A percentile compares a stretch with the other conserved stretches of the same genome.
Evolutionary conservation across 345 rosid species (phyloP).

Genomic region (Pistacia atlantica): DNA sequence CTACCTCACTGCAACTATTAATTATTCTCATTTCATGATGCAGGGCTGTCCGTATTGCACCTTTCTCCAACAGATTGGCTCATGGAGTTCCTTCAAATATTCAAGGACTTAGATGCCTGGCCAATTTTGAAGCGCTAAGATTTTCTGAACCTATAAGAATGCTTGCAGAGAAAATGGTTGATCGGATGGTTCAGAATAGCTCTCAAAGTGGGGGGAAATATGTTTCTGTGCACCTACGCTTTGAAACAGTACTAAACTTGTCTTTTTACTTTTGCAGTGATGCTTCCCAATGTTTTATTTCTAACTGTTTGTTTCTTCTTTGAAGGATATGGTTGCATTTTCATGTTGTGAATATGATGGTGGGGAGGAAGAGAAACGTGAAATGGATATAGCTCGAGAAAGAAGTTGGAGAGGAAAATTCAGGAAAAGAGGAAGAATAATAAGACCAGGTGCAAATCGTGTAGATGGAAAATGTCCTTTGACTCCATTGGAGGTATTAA

Average conservation of each 20-base stretch:
- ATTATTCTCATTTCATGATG: conserved; percentile 22
- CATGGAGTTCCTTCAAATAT: conserved; percentile 75
- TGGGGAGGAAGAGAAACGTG: conserved; percentile 82
- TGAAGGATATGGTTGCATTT: conserved; percentile 97
- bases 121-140: conserved; percentile 82
- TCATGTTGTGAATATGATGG: conserved; percentile 98
- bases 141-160: conserved; percentile 81
- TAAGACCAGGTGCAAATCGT: conserved; percentile 89
- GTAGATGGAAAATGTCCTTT: conserved; percentile 95
- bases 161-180: conserved; percentile 92
- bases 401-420: conserved; percentile 98
- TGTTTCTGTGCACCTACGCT: conserved; percentile 96
- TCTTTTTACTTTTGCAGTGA: conserved; percentile 10
- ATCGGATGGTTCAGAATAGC: conserved; percentile 77
- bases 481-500: conserved; percentile 83
- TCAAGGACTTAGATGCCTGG: conserved; percentile 86
- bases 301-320: conserved; percentile 16
- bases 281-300: neutral
- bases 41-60: conserved; percentile 98
- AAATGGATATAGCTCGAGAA: conserved; percentile 95
- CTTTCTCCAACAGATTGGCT: conserved; percentile 95
- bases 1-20: neutral
- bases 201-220: conserved; percentile 69
- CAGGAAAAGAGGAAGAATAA: conserved; percentile 84
- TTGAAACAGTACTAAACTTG: conserved; percentile 66